Conservation (phyloP, 108 stramenopile species). For the Pseudonitzschia pungens region DNA sequence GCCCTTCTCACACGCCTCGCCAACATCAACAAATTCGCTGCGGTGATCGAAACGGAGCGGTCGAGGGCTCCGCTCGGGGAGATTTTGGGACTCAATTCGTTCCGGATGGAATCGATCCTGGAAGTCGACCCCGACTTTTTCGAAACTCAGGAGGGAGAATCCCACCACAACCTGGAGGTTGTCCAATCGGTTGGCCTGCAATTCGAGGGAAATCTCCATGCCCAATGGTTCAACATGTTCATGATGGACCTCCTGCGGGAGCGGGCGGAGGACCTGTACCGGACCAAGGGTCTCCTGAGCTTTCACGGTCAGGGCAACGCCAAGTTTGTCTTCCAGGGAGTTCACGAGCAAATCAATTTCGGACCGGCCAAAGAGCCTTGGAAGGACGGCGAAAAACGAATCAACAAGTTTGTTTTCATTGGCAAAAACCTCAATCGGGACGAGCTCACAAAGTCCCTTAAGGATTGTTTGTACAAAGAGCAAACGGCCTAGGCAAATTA, state of each 20-base stretch:
- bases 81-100: constrained; percentile 86
- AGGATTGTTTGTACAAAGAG: constrained; percentile 91
- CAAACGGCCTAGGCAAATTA: constrained; percentile 11
- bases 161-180: constrained; percentile 88
- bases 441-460: constrained; percentile 80
- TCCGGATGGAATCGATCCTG: constrained; percentile 91
- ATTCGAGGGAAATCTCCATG: constrained; percentile 88
- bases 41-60: constrained; percentile 12
- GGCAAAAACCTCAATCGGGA: constrained; percentile 89
- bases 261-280: constrained; percentile 91
- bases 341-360: constrained; percentile 95
- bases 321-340: constrained; percentile 97
- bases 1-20: constrained; percentile 72
- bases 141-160: constrained; percentile 69
- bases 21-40: constrained; percentile 52
- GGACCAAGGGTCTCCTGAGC: constrained; percentile 89
- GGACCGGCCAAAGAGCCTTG: constrained; percentile 90
- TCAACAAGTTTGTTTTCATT: constrained; percentile 96
- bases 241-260: constrained; percentile 92
- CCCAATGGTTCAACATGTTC: constrained; percentile 96
- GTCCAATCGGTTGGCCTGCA: constrained; percentile 87
- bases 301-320: constrained; percentile 94
- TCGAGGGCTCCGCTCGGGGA: constrained; percentile 81
- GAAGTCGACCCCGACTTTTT: constrained; percentile 85
- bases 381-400: constrained; percentile 68